Evolutionary conservation across 164 flowering plant species (phyloP).

Genomic region (Vitis riparia): DNA sequence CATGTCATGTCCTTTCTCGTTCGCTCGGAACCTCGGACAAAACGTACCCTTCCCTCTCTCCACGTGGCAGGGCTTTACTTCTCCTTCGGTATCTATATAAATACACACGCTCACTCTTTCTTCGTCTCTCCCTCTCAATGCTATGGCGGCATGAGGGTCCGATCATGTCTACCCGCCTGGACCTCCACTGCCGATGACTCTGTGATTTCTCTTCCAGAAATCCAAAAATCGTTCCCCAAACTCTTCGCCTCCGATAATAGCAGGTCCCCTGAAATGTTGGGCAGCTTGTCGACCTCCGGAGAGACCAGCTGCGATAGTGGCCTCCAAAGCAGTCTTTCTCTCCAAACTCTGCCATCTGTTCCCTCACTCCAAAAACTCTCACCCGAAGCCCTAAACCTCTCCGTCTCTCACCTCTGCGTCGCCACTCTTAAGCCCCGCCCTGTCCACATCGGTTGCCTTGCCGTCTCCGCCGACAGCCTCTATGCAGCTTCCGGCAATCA

Average conservation of each 20-base stretch:
- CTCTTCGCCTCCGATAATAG: slow-evolving; percentile 13
- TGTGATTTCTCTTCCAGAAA: not conserved
- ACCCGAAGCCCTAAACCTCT: slow-evolving; percentile 22
- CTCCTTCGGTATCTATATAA: not conserved
- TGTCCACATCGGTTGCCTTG: slow-evolving; percentile 45
- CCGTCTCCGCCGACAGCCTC: slow-evolving; percentile 44
- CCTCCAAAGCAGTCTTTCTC: slow-evolving; percentile 54
- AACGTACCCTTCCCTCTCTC: not conserved
- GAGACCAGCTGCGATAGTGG: slow-evolving; percentile 24
- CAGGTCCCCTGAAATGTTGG: slow-evolving; percentile 13
- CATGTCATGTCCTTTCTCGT: not conserved
- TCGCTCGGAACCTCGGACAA: not conserved
- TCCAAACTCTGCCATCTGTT: slow-evolving; percentile 60
- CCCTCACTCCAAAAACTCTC: slow-evolving; percentile 51
- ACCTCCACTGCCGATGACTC: slow-evolving; percentile 14
- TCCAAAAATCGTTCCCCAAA: slow-evolving; percentile 10
- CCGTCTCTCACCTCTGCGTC: slow-evolving; percentile 32
- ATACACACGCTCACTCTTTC: not conserved
- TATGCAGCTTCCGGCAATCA: slow-evolving; percentile 56
- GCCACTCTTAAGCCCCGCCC: slow-evolving; percentile 32
- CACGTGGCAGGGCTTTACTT: slow-evolving; percentile 1
- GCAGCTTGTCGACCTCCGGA: slow-evolving; percentile 16
- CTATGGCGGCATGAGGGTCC: slow-evolving; percentile 34
- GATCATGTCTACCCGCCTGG: slow-evolving; percentile 36
- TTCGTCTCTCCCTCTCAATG: slow-evolving; percentile 5